Evolutionary conservation across 805 yeast species (phyloP).

Genomic region (Pichia californica): DNA sequence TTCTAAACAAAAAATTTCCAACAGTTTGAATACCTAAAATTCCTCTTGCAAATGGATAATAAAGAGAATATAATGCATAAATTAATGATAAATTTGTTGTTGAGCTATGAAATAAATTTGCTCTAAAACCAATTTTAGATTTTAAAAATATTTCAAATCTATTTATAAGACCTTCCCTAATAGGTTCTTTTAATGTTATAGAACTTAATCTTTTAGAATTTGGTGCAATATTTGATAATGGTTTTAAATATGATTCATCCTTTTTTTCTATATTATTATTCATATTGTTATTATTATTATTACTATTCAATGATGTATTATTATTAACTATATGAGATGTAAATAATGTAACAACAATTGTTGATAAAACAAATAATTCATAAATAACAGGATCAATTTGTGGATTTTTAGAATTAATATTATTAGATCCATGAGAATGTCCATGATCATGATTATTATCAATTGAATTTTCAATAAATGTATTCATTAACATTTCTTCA

Average conservation of each 20-base stretch:
- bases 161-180: constrained; percentile 8
- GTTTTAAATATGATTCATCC: neutral
- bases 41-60: constrained; percentile 22
- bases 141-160: neutral
- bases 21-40: constrained; percentile 6
- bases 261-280: neutral
- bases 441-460: constrained; percentile 6
- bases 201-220: constrained; percentile 23
- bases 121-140: constrained; percentile 10
- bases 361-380: constrained; percentile 23
- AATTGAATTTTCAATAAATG: constrained; percentile 16
- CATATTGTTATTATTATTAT: neutral
- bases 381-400: constrained; percentile 20
- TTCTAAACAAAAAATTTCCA: neutral
- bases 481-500: constrained; percentile 58
- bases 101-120: constrained; percentile 29
- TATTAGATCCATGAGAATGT: constrained; percentile 24
- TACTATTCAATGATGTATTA: constrained; percentile 1
- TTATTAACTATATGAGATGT: constrained; percentile 25
- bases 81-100: constrained; percentile 39
- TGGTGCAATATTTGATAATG: constrained; percentile 7
- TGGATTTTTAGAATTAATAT: constrained; percentile 10
- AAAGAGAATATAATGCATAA: constrained; percentile 26
- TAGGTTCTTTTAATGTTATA: constrained; percentile 22
- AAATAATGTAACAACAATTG: constrained; percentile 27